phyloP scores from a whole-genome alignment of 441 rosid genomes.

The Mallotus japonicus region DNA sequence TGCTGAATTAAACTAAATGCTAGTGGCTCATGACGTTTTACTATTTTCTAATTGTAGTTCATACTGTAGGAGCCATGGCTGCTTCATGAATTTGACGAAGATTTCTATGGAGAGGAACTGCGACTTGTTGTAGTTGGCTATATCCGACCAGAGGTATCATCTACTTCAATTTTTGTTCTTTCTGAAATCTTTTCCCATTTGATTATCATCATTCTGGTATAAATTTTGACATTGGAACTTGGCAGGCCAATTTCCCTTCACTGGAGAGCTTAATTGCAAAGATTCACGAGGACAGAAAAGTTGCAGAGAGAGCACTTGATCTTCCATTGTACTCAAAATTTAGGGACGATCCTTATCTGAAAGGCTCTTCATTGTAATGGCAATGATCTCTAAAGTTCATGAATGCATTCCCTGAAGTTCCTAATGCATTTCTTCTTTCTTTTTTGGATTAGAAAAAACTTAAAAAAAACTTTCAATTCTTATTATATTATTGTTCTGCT shows the following conservation, averaged over 20 bases:
- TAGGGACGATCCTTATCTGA: conserved; percentile 53
- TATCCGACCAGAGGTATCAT: conserved; percentile 77
- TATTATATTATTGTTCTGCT: background rate
- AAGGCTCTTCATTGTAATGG: conserved; percentile 20
- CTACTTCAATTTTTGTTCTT: background rate
- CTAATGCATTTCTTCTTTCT: too few relatives aligned
- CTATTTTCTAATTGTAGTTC: conserved; percentile 9
- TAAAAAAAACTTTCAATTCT: too few relatives aligned
- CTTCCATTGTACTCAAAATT: conserved; percentile 56
- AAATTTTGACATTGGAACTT: conserved; percentile 2
- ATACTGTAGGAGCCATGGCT: conserved; percentile 81
- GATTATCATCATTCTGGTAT: background rate
- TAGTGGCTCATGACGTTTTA: background rate
- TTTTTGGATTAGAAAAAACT: too few relatives aligned
- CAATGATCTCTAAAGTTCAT: conserved; percentile 13
- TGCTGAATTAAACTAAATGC: conserved; percentile 9
- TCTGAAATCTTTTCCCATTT: background rate
- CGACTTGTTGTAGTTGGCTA: conserved; percentile 75
- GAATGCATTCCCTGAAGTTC: background rate
- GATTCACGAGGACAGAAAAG: conserved; percentile 65
- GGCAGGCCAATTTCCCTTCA: conserved; percentile 65
- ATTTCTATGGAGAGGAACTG: conserved; percentile 87
- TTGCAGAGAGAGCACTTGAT: conserved; percentile 76
- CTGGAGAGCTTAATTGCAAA: conserved; percentile 64
- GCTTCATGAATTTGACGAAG: conserved; percentile 74